Percentiles rank a stretch among this genome's conserved stretches.
phyloP scores from a whole-genome alignment of 2,329 filamentous ascomycete species.

The Talaromyces sp. region DNA sequence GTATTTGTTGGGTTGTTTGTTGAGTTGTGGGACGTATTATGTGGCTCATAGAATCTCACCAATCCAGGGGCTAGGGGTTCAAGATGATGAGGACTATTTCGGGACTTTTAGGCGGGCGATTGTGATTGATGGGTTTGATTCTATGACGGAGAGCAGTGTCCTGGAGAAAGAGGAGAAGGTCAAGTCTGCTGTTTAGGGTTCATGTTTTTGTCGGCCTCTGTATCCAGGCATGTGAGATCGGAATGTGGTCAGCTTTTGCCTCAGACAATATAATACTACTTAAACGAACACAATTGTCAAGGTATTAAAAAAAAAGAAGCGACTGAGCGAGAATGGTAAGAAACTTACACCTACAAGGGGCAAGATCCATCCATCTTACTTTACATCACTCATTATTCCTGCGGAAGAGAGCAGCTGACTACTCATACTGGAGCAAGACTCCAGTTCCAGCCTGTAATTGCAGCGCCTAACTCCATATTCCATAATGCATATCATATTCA shows the following conservation, averaged over 20 bases:
- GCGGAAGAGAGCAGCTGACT: not conserved
- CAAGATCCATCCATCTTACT: not conserved
- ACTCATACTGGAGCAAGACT: not conserved
- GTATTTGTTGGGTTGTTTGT: not conserved
- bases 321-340: not conserved
- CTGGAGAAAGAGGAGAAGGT: not conserved
- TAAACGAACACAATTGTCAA: too few relatives aligned
- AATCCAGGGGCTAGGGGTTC: not conserved
- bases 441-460: not conserved
- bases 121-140: slow-evolving; percentile 5
- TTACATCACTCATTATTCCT: not conserved
- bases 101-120: not conserved
- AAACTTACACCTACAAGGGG: not conserved
- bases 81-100: slow-evolving; percentile 7
- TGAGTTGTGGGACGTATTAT: not conserved
- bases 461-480: not conserved
- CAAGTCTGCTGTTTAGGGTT: not conserved
- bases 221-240: not conserved
- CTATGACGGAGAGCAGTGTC: not conserved
- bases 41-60: not conserved
- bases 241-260: not conserved
- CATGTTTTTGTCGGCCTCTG: not conserved
- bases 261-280: not conserved
- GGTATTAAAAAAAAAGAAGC: not conserved
- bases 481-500: slow-evolving; percentile 17